Base-by-base conservation (phyloP, 2,329 filamentous ascomycete genomes). In the Verticillium nonalfalfae region DNA sequence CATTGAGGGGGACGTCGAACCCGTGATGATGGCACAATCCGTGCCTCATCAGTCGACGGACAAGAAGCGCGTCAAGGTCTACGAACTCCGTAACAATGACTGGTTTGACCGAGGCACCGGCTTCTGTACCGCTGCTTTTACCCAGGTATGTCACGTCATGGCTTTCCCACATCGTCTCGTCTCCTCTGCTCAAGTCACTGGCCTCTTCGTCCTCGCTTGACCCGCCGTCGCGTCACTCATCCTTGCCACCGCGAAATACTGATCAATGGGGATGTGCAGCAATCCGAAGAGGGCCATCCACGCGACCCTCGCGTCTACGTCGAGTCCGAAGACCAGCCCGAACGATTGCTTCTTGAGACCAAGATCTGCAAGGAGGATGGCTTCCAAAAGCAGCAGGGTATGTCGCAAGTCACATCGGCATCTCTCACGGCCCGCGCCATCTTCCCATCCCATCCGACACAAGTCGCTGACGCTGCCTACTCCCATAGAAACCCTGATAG, bases 91-190 rank as follows among this genome's bases (percentile, higher is more conserved):
- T 76, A 93, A 97, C 79, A 97, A 96, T 83, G 95, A 98, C 86
- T 99, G 95, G 95, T 97, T 94, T 74, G 95, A 99, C 78, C 85
- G 94, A 71, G 95, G 95, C 66, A 99, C 95, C 57, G 95, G 95
- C 65, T 97, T 97, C 76, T 98, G 95, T 75, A 91, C 87, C 63
- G 93, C 93, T 57, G 84, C 87, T 66, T 85, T 90, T 66, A 78
- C 88, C 66, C 84, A 87, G 74, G 90, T 95, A 85, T 75, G 90
- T 62, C 52, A 59, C 21, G 39, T 58, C 62, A 64, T 31, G 26
- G 26, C 26, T 31, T 31, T 31, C 26, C 26, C 26, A 31, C 36
- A 59, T 61, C 59, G 52, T 45, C 56, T 61, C 54, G 56, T 56
- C n/a, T 62, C 45, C 13, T 26, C 56, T 61, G 21, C 26, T 31